These are phyloP conservation scores for Fomitopsis serialis DNA, from an alignment of 768 basidiomycete species.

Conservation along the genomic window DNA sequence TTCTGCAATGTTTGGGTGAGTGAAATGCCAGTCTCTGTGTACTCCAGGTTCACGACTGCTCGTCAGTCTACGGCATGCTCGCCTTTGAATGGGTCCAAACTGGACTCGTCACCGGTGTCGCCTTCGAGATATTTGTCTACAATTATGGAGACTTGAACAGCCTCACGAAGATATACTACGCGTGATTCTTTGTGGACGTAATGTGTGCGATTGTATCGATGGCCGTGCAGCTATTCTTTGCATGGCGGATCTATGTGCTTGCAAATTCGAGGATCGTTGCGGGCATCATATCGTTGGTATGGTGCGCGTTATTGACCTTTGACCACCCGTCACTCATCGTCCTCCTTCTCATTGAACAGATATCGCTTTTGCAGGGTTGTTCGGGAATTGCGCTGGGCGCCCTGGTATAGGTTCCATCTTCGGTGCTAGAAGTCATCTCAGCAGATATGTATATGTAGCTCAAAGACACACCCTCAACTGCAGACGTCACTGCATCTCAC, in stretches of 20 bases:
- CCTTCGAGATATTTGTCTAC: neutral
- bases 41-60: neutral
- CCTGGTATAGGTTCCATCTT: too few species aligned
- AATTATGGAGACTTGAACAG: neutral
- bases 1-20: neutral
- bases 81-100: conserved; percentile 6
- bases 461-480: too few species aligned
- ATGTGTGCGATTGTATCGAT: conserved; percentile 3
- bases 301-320: too few species aligned
- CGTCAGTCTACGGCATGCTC: conserved; percentile 3
- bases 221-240: conserved; percentile 6
- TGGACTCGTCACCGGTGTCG: neutral
- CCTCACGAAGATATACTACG: conserved; percentile 1
- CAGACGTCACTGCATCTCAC: too few species aligned
- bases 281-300: neutral
- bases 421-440: too few species aligned
- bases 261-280: neutral
- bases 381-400: too few species aligned
- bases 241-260: conserved; percentile 6
- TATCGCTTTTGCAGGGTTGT: neutral
- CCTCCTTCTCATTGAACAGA: neutral
- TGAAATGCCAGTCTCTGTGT: too few species aligned
- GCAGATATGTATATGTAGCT: too few species aligned
- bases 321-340: too few species aligned
- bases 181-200: conserved; percentile 1